Evolutionary conservation across 2,329 filamentous ascomycete genomes (phyloP).

Genomic region (Amauroascus niger): DNA sequence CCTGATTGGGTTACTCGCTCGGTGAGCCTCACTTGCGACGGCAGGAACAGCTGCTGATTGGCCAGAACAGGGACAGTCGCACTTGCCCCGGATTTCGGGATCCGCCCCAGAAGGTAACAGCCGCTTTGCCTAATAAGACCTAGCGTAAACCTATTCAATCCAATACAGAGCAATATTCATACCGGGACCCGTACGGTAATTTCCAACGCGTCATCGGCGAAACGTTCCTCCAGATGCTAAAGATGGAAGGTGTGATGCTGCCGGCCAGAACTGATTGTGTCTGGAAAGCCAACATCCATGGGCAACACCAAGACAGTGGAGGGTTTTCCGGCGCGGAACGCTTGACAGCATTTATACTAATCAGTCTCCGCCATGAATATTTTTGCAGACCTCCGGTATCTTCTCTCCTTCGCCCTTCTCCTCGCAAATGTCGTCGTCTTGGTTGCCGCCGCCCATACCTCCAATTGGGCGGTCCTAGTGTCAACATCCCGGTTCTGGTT

Average conservation of each 20-base stretch:
- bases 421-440: slow-evolving; percentile 5
- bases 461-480: slow-evolving; percentile 98
- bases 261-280: too few relatives aligned
- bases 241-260: too few relatives aligned
- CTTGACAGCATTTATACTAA: neutral
- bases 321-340: neutral
- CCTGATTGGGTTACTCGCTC: slow-evolving; percentile 5
- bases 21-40: slow-evolving; percentile 1
- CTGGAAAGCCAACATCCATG: too few relatives aligned
- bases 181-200: too few relatives aligned
- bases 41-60: slow-evolving; percentile 1
- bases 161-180: too few relatives aligned
- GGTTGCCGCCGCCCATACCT: slow-evolving; percentile 57
- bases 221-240: too few relatives aligned
- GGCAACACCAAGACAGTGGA: neutral
- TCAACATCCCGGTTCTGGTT: slow-evolving; percentile 99
- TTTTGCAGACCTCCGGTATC: slow-evolving; percentile 14
- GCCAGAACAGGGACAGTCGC: neutral
- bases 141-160: neutral
- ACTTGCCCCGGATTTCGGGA: neutral
- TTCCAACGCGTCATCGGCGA: too few relatives aligned
- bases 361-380: neutral
- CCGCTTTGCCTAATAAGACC: neutral
- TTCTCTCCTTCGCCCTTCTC: slow-evolving; percentile 20
- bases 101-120: neutral